Evolutionary conservation across 2,329 filamentous ascomycete genomes (phyloP), one percentile per base, ranked within the genome.

Genomic region (Beauveria medogensis): DNA sequence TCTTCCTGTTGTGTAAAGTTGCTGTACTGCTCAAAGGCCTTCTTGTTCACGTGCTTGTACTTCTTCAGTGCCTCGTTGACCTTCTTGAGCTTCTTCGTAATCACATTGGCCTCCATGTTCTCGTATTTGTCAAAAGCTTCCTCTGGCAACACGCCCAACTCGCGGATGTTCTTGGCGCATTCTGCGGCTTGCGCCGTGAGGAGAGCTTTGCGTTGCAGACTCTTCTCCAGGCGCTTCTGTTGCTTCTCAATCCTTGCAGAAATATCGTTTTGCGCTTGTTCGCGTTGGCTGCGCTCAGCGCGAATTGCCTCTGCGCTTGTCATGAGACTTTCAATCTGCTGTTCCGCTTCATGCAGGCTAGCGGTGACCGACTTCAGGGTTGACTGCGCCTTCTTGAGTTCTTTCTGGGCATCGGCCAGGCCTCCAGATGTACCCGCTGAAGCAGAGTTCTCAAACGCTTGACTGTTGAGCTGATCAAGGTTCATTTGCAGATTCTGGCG

Each of bases 11-110:
- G 89, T 8, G 93, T 97, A 73, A 97, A 99, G 76, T 88, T 96
- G 77, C 93, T 95, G 78, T 97, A 99, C 73, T 99, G 94, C 75
- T 99, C 95, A 71, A 97, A 96, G 0, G 94, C 94, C 77, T 99
- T 97, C 78, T 97, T 99, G 83, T 99, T 99, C 77, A 99, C 92
- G 69, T 97, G 91, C 60, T 92, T 91, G 77, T 94, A 97, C 72
- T 97, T 96, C 77, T 97, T 97, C 59, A 97, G 80, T 0, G 90
- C 87, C 67, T 96, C 91, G 65, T 96, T 95, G 69, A 93, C 91
- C 70, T 92, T 95, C 76, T 94, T 92, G 26, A 97, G 84, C 61
- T 88, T 87, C 46, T 77, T 78, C n/a, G 79, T 78, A 62, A 85
- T 84, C 55, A 82, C 84, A 64, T 92, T 90, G 28, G 88, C 86